phyloP scores from a whole-genome alignment of 805 yeast species.

The Millerozyma miso region DNA sequence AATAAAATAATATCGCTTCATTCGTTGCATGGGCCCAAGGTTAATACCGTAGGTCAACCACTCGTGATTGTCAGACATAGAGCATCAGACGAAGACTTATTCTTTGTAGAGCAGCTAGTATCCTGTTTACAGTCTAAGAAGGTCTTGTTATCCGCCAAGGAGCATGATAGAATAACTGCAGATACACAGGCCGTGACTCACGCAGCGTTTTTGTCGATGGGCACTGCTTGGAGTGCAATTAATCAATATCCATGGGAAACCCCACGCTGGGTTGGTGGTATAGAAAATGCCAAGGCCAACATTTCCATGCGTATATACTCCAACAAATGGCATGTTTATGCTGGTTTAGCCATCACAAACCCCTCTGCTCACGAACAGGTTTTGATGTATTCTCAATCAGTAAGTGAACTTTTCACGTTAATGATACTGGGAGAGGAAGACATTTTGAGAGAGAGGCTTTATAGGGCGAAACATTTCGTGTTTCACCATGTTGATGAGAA shows the following conservation, averaged over 20 bases:
- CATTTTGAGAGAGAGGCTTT: slow-evolving; percentile 55
- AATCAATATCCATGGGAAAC: slow-evolving; percentile 90
- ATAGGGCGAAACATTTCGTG: slow-evolving; percentile 66
- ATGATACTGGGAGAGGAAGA: slow-evolving; percentile 68
- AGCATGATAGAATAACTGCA: slow-evolving; percentile 93
- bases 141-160: slow-evolving; percentile 75
- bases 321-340: slow-evolving; percentile 97
- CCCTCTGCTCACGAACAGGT: slow-evolving; percentile 93
- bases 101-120: slow-evolving; percentile 59
- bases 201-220: slow-evolving; percentile 96
- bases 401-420: slow-evolving; percentile 75
- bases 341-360: slow-evolving; percentile 93
- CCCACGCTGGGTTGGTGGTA: slow-evolving; percentile 84
- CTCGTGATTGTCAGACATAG: slow-evolving; percentile 79
- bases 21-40: slow-evolving; percentile 92
- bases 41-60: slow-evolving; percentile 88
- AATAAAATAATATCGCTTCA: slow-evolving; percentile 83
- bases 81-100: slow-evolving; percentile 50
- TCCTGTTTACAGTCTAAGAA: slow-evolving; percentile 73
- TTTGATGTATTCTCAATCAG: slow-evolving; percentile 80
- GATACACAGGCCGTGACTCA: slow-evolving; percentile 99
- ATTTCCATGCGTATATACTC: slow-evolving; percentile 86
- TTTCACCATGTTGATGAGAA: slow-evolving; percentile 63
- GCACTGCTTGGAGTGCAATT: slow-evolving; percentile 85
- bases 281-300: slow-evolving; percentile 93